Evolutionary conservation across 768 basidiomycete species (phyloP).

Genomic region (Hypholoma fasciculare): DNA sequence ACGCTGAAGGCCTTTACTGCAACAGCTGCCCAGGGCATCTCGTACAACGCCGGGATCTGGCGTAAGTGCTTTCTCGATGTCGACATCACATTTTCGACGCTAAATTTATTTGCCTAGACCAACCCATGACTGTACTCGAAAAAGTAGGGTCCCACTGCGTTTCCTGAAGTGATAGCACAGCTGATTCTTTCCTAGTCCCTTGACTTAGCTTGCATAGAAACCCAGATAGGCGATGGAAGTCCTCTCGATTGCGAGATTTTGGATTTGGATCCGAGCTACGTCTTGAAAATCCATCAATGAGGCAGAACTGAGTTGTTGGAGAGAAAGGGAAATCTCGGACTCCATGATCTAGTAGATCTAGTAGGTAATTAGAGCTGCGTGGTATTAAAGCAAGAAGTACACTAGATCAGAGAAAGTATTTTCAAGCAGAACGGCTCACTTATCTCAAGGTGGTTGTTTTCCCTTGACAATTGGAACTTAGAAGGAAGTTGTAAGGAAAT

Average conservation of each 20-base stretch:
- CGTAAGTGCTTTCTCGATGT: conserved; percentile 56
- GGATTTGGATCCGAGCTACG: conserved; percentile 41
- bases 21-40: conserved; percentile 77
- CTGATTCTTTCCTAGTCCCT: conserved; percentile 45
- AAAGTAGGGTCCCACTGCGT: conserved; percentile 43
- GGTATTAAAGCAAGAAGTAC: too few relatives aligned
- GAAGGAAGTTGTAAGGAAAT: too few relatives aligned
- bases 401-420: neutral
- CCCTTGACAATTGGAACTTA: too few relatives aligned
- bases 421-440: neutral
- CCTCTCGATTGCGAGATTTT: conserved; percentile 85
- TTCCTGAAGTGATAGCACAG: conserved; percentile 14
- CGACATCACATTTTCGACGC: conserved; percentile 7
- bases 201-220: conserved; percentile 89
- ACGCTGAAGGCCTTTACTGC: conserved; percentile 85
- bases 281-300: conserved; percentile 29
- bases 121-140: conserved; percentile 85
- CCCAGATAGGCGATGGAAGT: conserved; percentile 84
- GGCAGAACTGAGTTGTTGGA: neutral
- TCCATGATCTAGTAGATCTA: too few relatives aligned
- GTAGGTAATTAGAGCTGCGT: too few relatives aligned
- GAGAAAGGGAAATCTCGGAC: too few relatives aligned
- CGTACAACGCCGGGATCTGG: conserved; percentile 85
- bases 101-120: conserved; percentile 53
- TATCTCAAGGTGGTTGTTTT: too few relatives aligned